These are phyloP conservation scores for Cymbomonas tetramitiformis DNA, from an alignment of 139 green algal species.

Conservation along the genomic window DNA sequence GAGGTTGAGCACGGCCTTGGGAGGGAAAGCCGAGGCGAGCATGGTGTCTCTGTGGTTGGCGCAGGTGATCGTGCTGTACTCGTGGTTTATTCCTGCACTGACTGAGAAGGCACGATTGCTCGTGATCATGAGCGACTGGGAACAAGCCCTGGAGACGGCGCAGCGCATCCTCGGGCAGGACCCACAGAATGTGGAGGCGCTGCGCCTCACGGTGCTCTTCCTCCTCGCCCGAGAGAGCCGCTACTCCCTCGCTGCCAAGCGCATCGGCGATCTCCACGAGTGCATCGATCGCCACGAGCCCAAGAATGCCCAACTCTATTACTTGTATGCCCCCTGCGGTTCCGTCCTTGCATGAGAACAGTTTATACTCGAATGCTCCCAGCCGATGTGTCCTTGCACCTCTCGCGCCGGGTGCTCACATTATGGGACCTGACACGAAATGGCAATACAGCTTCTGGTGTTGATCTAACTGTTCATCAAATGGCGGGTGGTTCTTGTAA, in stretches of 20 bases:
- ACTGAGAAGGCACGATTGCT: conserved; percentile 44
- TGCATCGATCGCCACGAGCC: conserved; percentile 35
- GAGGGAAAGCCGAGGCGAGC: background rate
- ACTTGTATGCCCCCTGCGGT: conserved; percentile 22
- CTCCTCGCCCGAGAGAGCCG: conserved; percentile 32
- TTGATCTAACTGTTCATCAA: too few species aligned
- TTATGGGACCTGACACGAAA: too few species aligned
- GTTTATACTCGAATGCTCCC: background rate
- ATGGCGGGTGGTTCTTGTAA: too few species aligned
- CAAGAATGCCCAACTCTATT: conserved; percentile 37
- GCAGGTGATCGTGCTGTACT: conserved; percentile 22
- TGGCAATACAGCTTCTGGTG: too few species aligned
- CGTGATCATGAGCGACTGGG: conserved; percentile 36
- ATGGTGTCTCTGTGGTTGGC: background rate
- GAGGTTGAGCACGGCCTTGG: background rate
- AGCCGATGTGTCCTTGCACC: background rate
- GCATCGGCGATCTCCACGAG: conserved; percentile 30
- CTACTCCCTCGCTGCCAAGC: conserved; percentile 27
- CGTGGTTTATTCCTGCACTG: conserved; percentile 42
- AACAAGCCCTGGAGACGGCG: conserved; percentile 23
- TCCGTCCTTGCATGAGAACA: too few species aligned
- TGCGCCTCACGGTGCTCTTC: conserved; percentile 28
- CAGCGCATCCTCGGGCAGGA: conserved; percentile 31
- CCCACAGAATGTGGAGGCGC: conserved; percentile 38
- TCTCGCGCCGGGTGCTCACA: background rate